phyloP scores from a whole-genome alignment of 805 yeast genomes.

The Teunomyces lycoperdinae region DNA sequence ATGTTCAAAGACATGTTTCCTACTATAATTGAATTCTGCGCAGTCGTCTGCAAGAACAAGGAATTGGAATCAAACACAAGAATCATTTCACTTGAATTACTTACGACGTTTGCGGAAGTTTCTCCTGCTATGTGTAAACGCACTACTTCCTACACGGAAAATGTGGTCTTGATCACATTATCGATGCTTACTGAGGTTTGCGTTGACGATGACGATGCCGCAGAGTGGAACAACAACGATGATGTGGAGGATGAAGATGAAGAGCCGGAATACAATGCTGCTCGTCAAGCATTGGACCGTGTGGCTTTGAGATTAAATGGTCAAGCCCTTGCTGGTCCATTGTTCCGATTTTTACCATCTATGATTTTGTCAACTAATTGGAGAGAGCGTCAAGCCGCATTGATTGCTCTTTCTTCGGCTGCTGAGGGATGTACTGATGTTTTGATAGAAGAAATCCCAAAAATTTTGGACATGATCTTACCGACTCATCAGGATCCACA shows the following conservation, averaged over 20 bases:
- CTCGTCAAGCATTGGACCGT: conserved; percentile 92
- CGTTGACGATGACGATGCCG: conserved; percentile 80
- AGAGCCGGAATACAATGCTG: conserved; percentile 85
- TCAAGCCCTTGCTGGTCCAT: conserved; percentile 74
- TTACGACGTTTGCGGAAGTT: conserved; percentile 87
- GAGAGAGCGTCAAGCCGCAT: conserved; percentile 95
- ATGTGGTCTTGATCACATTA: conserved; percentile 70
- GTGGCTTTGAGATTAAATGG: conserved; percentile 83
- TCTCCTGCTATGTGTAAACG: conserved; percentile 94
- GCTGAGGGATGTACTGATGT: conserved; percentile 97
- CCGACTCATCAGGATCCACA: conserved; percentile 86
- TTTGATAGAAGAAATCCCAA: conserved; percentile 75
- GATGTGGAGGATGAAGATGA: conserved; percentile 75
- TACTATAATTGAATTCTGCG: conserved; percentile 80
- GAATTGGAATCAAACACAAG: conserved; percentile 79
- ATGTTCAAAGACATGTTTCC: conserved; percentile 90
- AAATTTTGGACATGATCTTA: conserved; percentile 76
- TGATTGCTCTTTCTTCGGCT: conserved; percentile 94
- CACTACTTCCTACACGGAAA: conserved; percentile 66
- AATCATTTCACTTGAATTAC: conserved; percentile 80
- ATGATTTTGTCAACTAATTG: conserved; percentile 77
- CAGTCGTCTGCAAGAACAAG: conserved; percentile 76
- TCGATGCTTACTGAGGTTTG: conserved; percentile 92
- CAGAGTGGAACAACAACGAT: conserved; percentile 79
- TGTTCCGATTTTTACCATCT: conserved; percentile 81